Evolutionary conservation across 306 rosid genomes (phyloP).

Genomic region (Dalbergia cultrata): DNA sequence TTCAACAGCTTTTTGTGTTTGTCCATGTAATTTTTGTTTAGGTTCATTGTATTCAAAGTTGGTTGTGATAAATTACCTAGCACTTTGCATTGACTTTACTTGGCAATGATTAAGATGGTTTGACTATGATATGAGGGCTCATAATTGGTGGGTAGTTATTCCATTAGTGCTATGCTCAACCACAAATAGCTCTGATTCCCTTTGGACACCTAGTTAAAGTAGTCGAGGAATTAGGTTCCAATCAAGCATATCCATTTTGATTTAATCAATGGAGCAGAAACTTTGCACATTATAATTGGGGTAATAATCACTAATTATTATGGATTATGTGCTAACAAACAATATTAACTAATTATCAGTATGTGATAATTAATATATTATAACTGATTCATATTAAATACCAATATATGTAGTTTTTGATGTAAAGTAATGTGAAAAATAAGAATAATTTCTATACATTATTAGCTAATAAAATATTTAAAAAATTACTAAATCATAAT

Average conservation of each 20-base stretch:
- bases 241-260: not conserved
- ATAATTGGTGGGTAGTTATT: slow-evolving; percentile 47
- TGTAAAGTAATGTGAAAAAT: too few relatives aligned
- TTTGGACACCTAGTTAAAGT: slow-evolving; percentile 17
- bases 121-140: slow-evolving; percentile 40
- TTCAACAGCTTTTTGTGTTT: slow-evolving; percentile 29
- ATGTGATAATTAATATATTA: too few relatives aligned
- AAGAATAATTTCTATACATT: too few relatives aligned
- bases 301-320: not conserved
- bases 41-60: slow-evolving; percentile 41
- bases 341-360: not conserved
- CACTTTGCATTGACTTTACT: slow-evolving; percentile 53
- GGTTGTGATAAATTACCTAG: slow-evolving; percentile 40
- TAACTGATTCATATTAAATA: too few relatives aligned
- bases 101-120: slow-evolving; percentile 38
- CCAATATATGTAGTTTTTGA: too few relatives aligned
- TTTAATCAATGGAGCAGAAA: slow-evolving; percentile 5
- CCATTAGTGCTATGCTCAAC: slow-evolving; percentile 36
- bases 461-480: too few relatives aligned
- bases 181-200: slow-evolving; percentile 28
- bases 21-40: not conserved
- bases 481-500: too few relatives aligned
- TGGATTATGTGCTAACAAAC: not conserved
- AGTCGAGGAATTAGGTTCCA: slow-evolving; percentile 36
- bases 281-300: not conserved